These are phyloP conservation scores for Puccinia coronata DNA, from an alignment of 1,284 basidiomycete species.

Conservation along the genomic window DNA sequence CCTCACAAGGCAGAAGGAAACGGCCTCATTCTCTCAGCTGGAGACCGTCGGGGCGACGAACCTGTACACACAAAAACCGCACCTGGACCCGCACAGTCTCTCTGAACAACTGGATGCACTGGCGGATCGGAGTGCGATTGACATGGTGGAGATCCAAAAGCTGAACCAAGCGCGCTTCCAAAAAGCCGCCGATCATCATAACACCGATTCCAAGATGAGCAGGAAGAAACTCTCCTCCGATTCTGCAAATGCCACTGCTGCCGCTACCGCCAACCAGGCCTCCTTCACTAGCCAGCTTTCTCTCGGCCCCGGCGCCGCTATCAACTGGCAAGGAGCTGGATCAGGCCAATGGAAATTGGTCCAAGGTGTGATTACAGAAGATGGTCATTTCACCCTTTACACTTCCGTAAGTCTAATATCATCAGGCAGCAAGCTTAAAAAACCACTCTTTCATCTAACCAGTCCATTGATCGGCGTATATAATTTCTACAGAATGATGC, in stretches of 20 bases:
- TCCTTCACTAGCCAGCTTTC: conserved; percentile 50
- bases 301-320: conserved; percentile 38
- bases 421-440: too few relatives aligned
- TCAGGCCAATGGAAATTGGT: conserved; percentile 45
- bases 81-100: conserved; percentile 8
- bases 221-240: conserved; percentile 12
- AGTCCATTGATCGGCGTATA: not conserved
- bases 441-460: not conserved
- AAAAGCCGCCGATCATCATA: too few relatives aligned
- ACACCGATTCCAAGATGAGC: not conserved
- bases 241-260: not conserved
- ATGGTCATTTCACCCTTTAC: conserved; percentile 46
- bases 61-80: not conserved
- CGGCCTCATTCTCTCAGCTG: not conserved
- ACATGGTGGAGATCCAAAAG: not conserved
- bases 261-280: conserved; percentile 52
- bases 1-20: conserved; percentile 22
- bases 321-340: conserved; percentile 26
- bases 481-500: conserved; percentile 14
- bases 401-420: conserved; percentile 6
- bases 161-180: conserved; percentile 7
- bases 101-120: conserved; percentile 25
- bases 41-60: not conserved
- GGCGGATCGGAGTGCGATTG: conserved; percentile 17
- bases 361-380: conserved; percentile 43